These are phyloP conservation scores for Monosporascus sp. DNA, from an alignment of 2,329 filamentous ascomycete genomes.

Conservation along the genomic window DNA sequence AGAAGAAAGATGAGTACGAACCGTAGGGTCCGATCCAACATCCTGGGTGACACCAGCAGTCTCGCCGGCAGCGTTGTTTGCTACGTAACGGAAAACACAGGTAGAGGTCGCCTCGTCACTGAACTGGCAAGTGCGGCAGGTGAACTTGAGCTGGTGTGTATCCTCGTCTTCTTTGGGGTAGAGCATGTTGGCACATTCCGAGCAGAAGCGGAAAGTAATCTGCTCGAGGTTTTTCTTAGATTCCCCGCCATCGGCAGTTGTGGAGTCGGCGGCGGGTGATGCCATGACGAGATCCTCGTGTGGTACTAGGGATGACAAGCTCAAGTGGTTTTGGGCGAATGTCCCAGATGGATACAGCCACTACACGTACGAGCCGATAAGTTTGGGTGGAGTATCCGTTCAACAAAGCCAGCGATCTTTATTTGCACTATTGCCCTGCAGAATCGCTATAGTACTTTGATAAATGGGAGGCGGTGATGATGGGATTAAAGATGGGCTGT, in stretches of 20 bases:
- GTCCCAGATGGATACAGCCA: no score
- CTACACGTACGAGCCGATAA: no score
- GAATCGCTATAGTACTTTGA: no score
- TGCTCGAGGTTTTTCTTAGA: slow-evolving; percentile 60
- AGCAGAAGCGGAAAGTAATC: slow-evolving; percentile 96
- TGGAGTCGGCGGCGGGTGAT: slow-evolving; percentile 49
- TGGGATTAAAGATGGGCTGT: no score
- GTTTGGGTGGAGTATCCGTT: background rate
- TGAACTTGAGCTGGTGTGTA: slow-evolving; percentile 82
- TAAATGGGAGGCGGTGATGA: no score
- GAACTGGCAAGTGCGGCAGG: slow-evolving; percentile 92
- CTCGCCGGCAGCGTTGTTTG: slow-evolving; percentile 87
- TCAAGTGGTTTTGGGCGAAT: background rate
- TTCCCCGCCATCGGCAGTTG: slow-evolving; percentile 37
- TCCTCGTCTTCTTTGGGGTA: slow-evolving; percentile 93
- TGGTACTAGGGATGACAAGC: slow-evolving; percentile 2
- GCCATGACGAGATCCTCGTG: slow-evolving; percentile 1
- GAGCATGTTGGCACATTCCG: slow-evolving; percentile 97
- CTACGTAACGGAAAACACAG: slow-evolving; percentile 92
- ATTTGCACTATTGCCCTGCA: background rate
- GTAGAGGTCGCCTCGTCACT: slow-evolving; percentile 79
- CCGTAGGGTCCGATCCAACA: slow-evolving; percentile 95
- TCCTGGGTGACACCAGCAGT: slow-evolving; percentile 97
- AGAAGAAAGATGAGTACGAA: slow-evolving; percentile 56
- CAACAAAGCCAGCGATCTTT: background rate